A percentile compares a stretch with the other conserved stretches of the same genome.
Conservation (phyloP, 768 basidiomycete genomes). For the Scleroderma bovista region DNA sequence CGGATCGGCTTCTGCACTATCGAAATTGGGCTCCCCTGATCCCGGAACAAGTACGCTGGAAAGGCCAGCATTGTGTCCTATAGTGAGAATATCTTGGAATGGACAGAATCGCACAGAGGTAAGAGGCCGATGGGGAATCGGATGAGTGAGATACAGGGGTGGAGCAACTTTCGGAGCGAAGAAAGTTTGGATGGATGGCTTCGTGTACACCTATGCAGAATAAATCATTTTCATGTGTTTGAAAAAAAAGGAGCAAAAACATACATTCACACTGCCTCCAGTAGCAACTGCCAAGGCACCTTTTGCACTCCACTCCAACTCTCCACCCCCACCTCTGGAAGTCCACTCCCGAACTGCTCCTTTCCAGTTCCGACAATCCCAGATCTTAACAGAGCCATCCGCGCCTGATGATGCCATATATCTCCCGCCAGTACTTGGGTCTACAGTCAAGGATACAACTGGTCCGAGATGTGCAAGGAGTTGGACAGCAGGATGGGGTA, state of each 20-base stretch:
- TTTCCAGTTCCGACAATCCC: constrained; percentile 97
- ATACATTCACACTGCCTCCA: constrained; percentile 79
- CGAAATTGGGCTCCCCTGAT: constrained; percentile 91
- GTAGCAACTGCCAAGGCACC: constrained; percentile 79
- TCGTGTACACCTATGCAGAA: constrained; percentile 58
- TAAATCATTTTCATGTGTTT: constrained; percentile 1
- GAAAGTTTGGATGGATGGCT: constrained; percentile 56
- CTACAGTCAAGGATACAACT: constrained; percentile 72
- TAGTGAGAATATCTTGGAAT: constrained; percentile 77
- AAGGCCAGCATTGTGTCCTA: constrained; percentile 75
- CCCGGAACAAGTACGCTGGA: constrained; percentile 89
- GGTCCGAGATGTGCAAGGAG: constrained; percentile 90
- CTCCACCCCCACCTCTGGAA: constrained; percentile 60
- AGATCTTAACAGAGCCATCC: constrained; percentile 88
- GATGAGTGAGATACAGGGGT: constrained; percentile 86
- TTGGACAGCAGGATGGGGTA: constrained; percentile 87
- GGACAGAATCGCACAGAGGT: constrained; percentile 79
- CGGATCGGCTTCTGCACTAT: constrained; percentile 89
- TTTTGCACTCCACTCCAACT: constrained; percentile 80
- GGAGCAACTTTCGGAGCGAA: constrained; percentile 48
- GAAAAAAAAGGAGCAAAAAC: constrained; percentile 15
- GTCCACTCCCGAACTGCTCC: constrained; percentile 78
- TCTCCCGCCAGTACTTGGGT: constrained; percentile 78
- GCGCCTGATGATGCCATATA: constrained; percentile 89
- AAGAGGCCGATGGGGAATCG: constrained; percentile 75